Evolutionary conservation across 2,329 filamentous ascomycete genomes (phyloP).

Genomic region (Phaeomoniella chlamydospora): DNA sequence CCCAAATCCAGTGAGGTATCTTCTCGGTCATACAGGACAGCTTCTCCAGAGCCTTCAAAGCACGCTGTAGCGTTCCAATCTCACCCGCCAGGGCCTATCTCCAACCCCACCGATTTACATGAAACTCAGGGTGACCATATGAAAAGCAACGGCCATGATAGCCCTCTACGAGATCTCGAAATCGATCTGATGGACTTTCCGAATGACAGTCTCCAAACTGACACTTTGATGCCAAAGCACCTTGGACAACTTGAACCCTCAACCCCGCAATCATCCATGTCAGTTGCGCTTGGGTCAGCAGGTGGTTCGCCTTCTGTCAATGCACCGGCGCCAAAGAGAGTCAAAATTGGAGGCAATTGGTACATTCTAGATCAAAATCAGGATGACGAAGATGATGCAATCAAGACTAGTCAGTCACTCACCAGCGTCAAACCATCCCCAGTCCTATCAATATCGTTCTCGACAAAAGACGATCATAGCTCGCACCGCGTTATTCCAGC

Average conservation of each 20-base stretch:
- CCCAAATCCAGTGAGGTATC: not conserved
- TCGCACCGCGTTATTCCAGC: not conserved
- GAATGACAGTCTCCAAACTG: not conserved
- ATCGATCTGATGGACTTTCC: not conserved
- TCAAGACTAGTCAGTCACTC: not conserved
- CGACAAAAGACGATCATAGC: too few relatives aligned
- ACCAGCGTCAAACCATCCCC: not conserved
- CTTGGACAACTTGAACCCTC: not conserved
- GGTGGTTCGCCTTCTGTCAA: not conserved
- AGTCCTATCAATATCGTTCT: not conserved
- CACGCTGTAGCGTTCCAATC: too few relatives aligned
- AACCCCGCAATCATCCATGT: not conserved
- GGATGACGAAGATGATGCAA: not conserved
- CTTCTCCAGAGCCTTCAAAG: not conserved
- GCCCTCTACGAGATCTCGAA: not conserved
- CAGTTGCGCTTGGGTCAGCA: not conserved
- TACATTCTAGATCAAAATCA: not conserved
- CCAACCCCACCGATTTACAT: not conserved
- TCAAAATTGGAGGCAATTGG: not conserved
- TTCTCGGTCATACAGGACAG: not conserved
- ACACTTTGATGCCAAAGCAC: not conserved
- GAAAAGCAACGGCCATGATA: not conserved
- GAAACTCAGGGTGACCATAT: not conserved
- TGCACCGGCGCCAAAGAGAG: not conserved
- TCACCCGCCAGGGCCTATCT: not conserved